Base-by-base conservation (phyloP, 2,329 filamentous ascomycete species). In the Phymatotrichopsis omnivora region DNA sequence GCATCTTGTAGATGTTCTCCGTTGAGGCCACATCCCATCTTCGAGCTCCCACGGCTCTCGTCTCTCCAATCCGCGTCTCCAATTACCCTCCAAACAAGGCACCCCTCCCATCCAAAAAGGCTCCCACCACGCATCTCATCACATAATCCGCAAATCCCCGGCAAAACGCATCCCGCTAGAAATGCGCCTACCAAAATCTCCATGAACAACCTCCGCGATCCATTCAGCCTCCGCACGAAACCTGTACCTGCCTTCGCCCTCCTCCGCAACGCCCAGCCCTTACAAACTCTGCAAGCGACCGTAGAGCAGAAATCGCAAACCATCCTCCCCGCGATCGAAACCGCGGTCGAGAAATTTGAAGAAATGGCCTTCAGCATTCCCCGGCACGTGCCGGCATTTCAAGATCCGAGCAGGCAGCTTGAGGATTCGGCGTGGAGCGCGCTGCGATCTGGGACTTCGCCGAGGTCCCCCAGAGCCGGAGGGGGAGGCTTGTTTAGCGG, bases 361-460 rank as follows among this genome's bases (percentile, higher is more conserved):
- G 46, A 52, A 37, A 51, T 42, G 16, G 67, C 74, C 38, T 85
- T 84, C 65, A 68, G 74, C 37, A 66, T 82, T 28, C 80, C 81
- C 12, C 75, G 74, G 61, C 77, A 82, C 65, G 70, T 79, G n/a
- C 80, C 80, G 43, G 76, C 76, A 57, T 82, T 83, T 61, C 68
- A 67, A 52, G 74, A 75, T 62, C 73, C 78, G 20, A 74, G 80
- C 63, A 73, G 79, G 61, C 65, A 73, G 54, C 63, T 74, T 56
- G 80, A 84, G 63, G 78, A 84, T 62, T 69, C 68, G 49, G 70
- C 75, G 49, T 85, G 82, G 81, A 70, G 71, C 27, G 67, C 68
- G 39, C 68, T 68, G 30, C 67, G 68, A 49, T 65, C 67, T 41
- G 65, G 65, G 20, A 60, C 64, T 51, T 68, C 65, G 54, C 60